Evolutionary conservation across 768 basidiomycete genomes (phyloP), one percentile per base, ranked within the genome.

Genomic region (Auricularia cornea): DNA sequence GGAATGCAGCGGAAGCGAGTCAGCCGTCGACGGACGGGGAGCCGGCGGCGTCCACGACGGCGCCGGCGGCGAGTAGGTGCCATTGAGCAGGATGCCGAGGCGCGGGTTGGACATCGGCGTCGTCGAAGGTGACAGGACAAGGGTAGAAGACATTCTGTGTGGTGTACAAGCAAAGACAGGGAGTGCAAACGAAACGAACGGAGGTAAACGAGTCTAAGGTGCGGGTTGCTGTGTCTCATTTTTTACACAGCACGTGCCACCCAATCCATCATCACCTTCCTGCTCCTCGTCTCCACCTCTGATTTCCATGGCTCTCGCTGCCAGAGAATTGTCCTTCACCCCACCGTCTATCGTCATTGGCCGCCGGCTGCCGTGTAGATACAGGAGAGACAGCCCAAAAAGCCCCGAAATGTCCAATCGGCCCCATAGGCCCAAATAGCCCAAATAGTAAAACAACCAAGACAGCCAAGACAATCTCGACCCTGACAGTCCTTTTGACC

Each of bases 31-130:
- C 40, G 29, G 62, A 32, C 31, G 59, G 26, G 26, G 60, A 11
- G 32, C 60, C 60, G 51, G 29, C 31, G 54, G 32, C 40, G 62
- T 14, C 35, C 35, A 38, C 35, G 51, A 41, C 59, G 14, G 28
- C 52, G 48, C 6, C 23, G 18, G 54, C n/a, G 40, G 29, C 32
- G 18, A 26, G 40, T 60, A 23, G n/a, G 26, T 61, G 28, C 51
- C 32, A 51, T 63, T 65, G 52, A 66, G 63, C 30, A 63, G 65
- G 60, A 66, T 64, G 59, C 54, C 54, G 18, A 29, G 54, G 28
- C 54, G 54, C 26, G 6, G 54, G 30, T 57, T 29, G 54, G 16
- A 6, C 54, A 57, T 57, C 26, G 54, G 14, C 28, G 54, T 57
- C 23, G 54, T n/a, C 10, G 16, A 26, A 28, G 54, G 16, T 16